These are phyloP conservation scores for Penicillium decumbens DNA, from an alignment of 2,329 filamentous ascomycete species.

Conservation along the genomic window DNA sequence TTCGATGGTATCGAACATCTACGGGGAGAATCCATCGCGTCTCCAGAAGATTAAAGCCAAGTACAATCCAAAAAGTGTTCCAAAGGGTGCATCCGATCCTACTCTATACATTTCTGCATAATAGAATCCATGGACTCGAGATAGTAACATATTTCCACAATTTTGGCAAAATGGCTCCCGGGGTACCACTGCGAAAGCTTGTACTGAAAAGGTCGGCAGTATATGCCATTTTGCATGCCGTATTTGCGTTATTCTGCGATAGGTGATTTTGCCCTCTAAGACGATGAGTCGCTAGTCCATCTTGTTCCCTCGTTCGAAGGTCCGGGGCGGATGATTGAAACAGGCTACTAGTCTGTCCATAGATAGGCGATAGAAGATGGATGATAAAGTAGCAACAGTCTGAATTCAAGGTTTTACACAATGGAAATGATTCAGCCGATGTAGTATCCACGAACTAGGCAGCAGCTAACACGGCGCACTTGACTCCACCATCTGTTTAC, in stretches of 20 bases:
- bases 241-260: background rate
- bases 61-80: conserved; percentile 48
- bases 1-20: conserved; percentile 37
- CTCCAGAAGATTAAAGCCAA: conserved; percentile 44
- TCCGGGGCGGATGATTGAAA: too few species aligned
- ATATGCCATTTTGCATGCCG: background rate
- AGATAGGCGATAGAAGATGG: too few species aligned
- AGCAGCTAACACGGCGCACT: too few species aligned
- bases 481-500: too few species aligned
- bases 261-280: too few species aligned
- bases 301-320: too few species aligned
- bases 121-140: background rate
- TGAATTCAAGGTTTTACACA: too few species aligned
- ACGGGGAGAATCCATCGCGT: conserved; percentile 42
- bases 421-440: too few species aligned
- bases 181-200: background rate
- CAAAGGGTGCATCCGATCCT: conserved; percentile 41
- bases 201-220: background rate
- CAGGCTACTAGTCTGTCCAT: too few species aligned
- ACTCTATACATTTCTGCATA: conserved; percentile 1
- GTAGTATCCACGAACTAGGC: too few species aligned
- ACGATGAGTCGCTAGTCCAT: too few species aligned
- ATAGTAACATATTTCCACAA: background rate
- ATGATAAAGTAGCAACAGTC: too few species aligned
- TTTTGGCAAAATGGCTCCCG: background rate